These are phyloP conservation scores for Fonsecaea pedrosoi DNA, from an alignment of 2,329 filamentous ascomycete species.

Conservation along the genomic window DNA sequence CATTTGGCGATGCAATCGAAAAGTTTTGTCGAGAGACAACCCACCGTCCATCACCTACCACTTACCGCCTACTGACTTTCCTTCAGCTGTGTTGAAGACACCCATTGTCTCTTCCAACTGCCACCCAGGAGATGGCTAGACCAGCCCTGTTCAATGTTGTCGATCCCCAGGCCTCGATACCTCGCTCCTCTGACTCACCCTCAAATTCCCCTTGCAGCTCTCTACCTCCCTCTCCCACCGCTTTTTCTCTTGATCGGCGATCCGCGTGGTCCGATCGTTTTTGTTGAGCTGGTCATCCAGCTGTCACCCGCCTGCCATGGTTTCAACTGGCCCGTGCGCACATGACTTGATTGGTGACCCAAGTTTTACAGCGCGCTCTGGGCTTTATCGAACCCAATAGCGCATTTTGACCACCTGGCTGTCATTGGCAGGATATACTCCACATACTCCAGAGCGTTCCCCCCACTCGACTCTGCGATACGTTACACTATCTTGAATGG, in stretches of 20 bases:
- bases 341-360: too few relatives aligned
- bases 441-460: too few relatives aligned
- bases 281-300: background rate
- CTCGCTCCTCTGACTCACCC: background rate
- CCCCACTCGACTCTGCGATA: too few relatives aligned
- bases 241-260: background rate
- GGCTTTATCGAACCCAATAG: too few relatives aligned
- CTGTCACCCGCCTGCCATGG: background rate
- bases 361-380: background rate
- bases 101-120: background rate
- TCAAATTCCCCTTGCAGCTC: background rate
- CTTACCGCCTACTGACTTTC: background rate
- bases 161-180: background rate
- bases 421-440: too few relatives aligned
- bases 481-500: too few relatives aligned
- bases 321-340: background rate
- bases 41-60: background rate
- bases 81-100: background rate
- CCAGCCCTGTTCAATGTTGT: background rate
- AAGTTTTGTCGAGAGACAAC: constrained; percentile 3
- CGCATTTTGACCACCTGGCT: too few relatives aligned
- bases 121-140: background rate
- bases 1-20: background rate
- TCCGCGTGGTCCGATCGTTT: background rate
- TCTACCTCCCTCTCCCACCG: background rate